These are phyloP conservation scores for Discostella stelligera DNA, from an alignment of 352 stramenopile species.

Conservation along the genomic window DNA sequence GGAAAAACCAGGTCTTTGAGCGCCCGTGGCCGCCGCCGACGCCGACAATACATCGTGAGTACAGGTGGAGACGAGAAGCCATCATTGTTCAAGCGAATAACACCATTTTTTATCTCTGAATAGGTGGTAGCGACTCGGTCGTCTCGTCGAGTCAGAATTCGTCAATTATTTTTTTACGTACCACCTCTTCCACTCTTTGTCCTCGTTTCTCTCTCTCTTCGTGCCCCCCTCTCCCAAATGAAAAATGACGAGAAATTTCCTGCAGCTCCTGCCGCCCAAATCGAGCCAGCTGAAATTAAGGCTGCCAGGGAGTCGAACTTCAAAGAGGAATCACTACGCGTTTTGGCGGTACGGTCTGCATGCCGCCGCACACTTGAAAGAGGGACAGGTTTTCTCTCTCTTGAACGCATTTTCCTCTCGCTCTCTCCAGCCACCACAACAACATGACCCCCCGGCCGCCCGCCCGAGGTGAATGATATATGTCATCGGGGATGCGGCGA, in stretches of 20 bases:
- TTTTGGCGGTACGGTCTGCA: neutral
- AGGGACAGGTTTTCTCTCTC: neutral
- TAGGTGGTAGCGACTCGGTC: no score
- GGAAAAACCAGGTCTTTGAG: neutral
- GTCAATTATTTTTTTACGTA: no score
- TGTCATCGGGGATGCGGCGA: neutral
- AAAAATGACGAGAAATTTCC: neutral
- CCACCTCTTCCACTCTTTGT: no score
- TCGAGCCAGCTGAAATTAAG: neutral
- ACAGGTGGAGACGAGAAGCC: neutral
- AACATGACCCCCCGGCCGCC: neutral
- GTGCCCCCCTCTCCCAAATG: neutral
- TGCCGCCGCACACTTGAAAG: neutral
- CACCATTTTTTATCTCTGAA: no score
- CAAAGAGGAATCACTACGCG: neutral
- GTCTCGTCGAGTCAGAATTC: no score
- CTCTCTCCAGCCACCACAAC: neutral
- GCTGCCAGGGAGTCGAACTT: no score
- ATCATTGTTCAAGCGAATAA: slow-evolving; percentile 10
- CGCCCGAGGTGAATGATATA: neutral
- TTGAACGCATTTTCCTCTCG: neutral
- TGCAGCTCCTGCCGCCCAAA: neutral
- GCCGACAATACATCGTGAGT: neutral
- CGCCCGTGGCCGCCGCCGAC: neutral
- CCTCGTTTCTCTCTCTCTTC: no score